These are phyloP conservation scores for Medicago lupulina DNA, from an alignment of 306 rosid species.

Conservation along the genomic window DNA sequence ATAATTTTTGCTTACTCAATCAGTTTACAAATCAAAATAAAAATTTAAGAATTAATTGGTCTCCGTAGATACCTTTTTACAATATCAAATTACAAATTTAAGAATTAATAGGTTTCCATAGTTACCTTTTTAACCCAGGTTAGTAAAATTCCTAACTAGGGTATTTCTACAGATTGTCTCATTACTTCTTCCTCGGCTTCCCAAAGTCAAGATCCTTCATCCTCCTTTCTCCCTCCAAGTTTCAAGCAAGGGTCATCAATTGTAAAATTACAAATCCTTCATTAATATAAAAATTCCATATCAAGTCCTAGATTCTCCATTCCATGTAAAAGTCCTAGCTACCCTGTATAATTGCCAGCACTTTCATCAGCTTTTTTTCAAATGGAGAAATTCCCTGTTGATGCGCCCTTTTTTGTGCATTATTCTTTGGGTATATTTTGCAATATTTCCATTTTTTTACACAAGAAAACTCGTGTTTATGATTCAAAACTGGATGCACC, in stretches of 20 bases:
- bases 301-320: neutral
- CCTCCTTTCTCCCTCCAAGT: neutral
- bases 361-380: neutral
- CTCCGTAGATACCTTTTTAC: neutral
- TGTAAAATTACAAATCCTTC: neutral
- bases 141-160: neutral
- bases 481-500: neutral
- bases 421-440: neutral
- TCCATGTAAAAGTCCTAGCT: neutral
- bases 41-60: neutral
- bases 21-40: neutral
- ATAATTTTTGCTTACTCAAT: neutral
- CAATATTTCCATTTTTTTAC: neutral
- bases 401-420: neutral
- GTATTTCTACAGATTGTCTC: neutral
- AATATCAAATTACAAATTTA: neutral
- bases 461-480: neutral
- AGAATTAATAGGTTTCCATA: neutral
- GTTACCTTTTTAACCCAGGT: neutral
- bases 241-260: neutral
- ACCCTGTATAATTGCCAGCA: neutral
- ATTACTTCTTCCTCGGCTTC: neutral
- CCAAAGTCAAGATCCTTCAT: neutral
- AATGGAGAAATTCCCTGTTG: neutral
- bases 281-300: neutral